These are phyloP conservation scores for Coprinopsis cinerea DNA, from an alignment of 768 basidiomycete species.

Conservation along the genomic window DNA sequence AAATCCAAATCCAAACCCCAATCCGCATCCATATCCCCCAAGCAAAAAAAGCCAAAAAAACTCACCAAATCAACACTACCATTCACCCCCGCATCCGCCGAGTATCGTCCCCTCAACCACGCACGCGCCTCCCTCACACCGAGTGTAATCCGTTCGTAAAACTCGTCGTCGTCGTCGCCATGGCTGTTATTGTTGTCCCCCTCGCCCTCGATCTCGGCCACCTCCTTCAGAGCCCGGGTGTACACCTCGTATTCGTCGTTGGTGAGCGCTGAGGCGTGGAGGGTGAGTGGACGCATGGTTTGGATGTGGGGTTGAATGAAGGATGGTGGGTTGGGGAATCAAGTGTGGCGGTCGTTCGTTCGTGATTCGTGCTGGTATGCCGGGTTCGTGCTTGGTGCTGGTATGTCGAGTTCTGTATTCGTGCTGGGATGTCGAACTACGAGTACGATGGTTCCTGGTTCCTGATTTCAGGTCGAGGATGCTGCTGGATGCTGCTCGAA, in stretches of 20 bases:
- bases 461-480: too few relatives aligned
- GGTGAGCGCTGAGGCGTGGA: conserved; percentile 73
- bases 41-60: too few relatives aligned
- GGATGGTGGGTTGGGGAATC: neutral
- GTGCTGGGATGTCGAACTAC: too few relatives aligned
- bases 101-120: conserved; percentile 70
- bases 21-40: too few relatives aligned
- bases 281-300: conserved; percentile 52
- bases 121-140: conserved; percentile 65
- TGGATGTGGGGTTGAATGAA: neutral
- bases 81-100: conserved; percentile 39
- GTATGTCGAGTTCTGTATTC: too few relatives aligned
- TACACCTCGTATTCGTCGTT: conserved; percentile 67
- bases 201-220: conserved; percentile 30
- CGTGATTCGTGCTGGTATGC: neutral
- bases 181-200: conserved; percentile 15
- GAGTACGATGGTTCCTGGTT: too few relatives aligned
- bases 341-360: neutral
- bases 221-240: conserved; percentile 52
- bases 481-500: too few relatives aligned
- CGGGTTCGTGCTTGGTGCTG: too few relatives aligned
- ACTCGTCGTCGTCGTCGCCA: conserved; percentile 30
- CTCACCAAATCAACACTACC: conserved; percentile 61
- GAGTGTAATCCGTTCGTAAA: conserved; percentile 49
- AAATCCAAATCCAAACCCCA: too few relatives aligned